These are phyloP conservation scores for Erysimum cheiranthoides DNA, from an alignment of 345 rosid species.

Conservation along the genomic window DNA sequence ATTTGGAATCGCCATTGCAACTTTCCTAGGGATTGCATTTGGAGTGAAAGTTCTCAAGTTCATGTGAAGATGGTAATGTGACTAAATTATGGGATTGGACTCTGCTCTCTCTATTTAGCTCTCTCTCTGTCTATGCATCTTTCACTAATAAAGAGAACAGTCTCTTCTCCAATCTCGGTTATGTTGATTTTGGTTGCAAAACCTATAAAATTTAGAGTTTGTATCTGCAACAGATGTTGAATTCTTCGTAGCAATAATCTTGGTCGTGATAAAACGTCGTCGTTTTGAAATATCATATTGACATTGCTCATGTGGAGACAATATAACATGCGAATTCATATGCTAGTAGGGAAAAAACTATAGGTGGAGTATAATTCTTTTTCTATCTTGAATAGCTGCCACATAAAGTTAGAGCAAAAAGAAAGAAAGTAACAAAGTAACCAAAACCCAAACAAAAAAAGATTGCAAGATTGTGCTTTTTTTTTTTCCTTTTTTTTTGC, in stretches of 20 bases:
- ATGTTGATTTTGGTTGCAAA: constrained; percentile 21
- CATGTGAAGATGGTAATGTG: constrained; percentile 49
- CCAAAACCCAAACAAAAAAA: no score
- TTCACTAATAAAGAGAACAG: constrained; percentile 12
- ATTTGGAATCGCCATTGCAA: constrained; percentile 79
- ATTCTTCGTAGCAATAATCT: not conserved
- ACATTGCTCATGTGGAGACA: not conserved
- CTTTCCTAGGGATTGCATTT: constrained; percentile 71
- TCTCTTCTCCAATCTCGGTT: constrained; percentile 11
- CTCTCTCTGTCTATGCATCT: constrained; percentile 21
- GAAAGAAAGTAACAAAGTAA: no score
- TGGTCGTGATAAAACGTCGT: not conserved
- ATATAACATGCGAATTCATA: no score
- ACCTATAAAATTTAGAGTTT: not conserved
- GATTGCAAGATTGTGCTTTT: no score
- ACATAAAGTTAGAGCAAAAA: no score
- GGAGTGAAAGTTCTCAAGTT: constrained; percentile 57
- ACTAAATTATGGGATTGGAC: constrained; percentile 2
- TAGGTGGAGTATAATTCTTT: no score
- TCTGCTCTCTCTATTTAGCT: not conserved
- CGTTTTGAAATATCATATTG: not conserved
- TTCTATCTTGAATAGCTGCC: no score
- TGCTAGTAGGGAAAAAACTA: no score
- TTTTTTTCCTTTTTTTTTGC: no score
- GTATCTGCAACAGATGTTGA: no score